Evolutionary conservation across 208 protist species (phyloP), one percentile per base, ranked within the genome.

Genomic region (Leishmania lainsoni): DNA sequence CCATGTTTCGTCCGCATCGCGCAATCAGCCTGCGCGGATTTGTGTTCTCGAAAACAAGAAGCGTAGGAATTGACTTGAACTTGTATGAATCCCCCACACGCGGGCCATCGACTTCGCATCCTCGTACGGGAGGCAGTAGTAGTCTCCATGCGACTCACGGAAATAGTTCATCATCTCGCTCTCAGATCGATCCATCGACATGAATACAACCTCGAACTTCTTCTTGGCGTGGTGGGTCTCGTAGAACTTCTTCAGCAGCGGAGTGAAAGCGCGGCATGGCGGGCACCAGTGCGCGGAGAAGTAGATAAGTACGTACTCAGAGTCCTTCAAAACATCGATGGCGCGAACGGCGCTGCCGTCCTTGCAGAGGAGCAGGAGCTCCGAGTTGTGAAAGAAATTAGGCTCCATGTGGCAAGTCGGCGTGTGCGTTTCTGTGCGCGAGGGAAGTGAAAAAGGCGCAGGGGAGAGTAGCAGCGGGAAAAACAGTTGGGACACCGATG

Each of bases 271-370:
- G 56, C 84, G 79, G 79, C 94, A 97, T 35, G 92, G 94, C 0
- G 90, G 90, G 78, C 93, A 96, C 92, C 93, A 97, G 85, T 95
- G 90, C 16, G 94, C 94, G 16, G 89, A 92, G 81, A 96, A 97
- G 88, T 95, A 97, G 16, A 96, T 42, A 1, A 94, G 54, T 9
- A 96, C 78, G 71, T 90, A 93, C 6, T 87, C 71, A 42, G 87
- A 59, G 45, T 88, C 82, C 16, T 83, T 63, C 16, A 92, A 70
- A 1, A 81, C 85, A 45, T 75, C 82, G 6, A 56, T 35, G 0
- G 85, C 80, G 3, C 71, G 26, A 14, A 85, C 80, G 32, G 42
- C 79, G 76, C 71, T 84, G 66, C 85, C 89, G 48, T 89, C 89
- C 76, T 93, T 81, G 2, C 89, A 71, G 39, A 93, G 75, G 42